Percentiles rank a stretch among this genome's conserved stretches.
phyloP scores from a whole-genome alignment of 129 eudicot genomes.

The Saposhnikovia divaricata region DNA sequence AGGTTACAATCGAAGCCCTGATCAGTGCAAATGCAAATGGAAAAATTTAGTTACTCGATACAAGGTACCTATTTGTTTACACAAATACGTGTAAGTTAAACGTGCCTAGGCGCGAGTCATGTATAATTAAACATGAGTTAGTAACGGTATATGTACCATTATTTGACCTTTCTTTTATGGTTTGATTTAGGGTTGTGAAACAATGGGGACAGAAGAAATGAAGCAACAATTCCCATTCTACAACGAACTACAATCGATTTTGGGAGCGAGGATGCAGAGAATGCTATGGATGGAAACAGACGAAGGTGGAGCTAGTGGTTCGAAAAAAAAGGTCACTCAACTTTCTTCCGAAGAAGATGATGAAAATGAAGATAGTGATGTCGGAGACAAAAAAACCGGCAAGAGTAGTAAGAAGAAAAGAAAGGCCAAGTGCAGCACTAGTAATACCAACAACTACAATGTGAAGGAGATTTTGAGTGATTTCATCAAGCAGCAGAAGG shows the following conservation, averaged over 20 bases:
- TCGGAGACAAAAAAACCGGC: slow-evolving; percentile 12
- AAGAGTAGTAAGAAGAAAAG: slow-evolving; percentile 35
- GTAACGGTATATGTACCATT: background rate
- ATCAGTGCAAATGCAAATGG: slow-evolving; percentile 94
- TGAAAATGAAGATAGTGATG: slow-evolving; percentile 39
- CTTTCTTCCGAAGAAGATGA: slow-evolving; percentile 79
- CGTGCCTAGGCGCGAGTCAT: background rate
- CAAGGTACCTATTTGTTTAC: slow-evolving; percentile 34
- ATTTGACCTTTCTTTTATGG: background rate
- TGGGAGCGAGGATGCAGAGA: slow-evolving; percentile 56
- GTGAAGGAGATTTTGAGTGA: slow-evolving; percentile 67
- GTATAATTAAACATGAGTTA: background rate
- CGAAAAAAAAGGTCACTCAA: slow-evolving; percentile 30
- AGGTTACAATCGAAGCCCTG: slow-evolving; percentile 72
- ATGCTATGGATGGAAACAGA: slow-evolving; percentile 85
- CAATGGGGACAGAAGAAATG: slow-evolving; percentile 54
- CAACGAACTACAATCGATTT: slow-evolving; percentile 64
- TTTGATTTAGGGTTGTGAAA: slow-evolving; percentile 61
- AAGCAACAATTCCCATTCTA: slow-evolving; percentile 73
- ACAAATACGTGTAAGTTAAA: background rate
- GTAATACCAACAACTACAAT: slow-evolving; percentile 1
- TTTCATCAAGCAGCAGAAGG: slow-evolving; percentile 66
- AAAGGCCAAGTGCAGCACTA: slow-evolving; percentile 19
- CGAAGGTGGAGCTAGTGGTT: slow-evolving; percentile 21
- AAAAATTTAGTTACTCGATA: slow-evolving; percentile 81